Base-by-base conservation (phyloP, 495 filamentous ascomycete species). In the Xylaria venustula region DNA sequence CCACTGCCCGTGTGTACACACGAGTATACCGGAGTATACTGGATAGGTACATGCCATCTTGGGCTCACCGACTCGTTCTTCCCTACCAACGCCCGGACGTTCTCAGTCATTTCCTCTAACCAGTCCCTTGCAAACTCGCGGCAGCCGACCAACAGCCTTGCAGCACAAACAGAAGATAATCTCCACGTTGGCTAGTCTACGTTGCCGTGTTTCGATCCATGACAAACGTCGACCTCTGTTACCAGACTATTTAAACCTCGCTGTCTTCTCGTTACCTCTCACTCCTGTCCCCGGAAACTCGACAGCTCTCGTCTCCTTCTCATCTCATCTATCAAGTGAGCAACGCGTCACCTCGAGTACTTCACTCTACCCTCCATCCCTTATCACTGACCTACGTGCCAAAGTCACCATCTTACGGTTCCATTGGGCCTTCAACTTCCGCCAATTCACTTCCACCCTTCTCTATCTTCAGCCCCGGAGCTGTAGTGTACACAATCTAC, bases 91-190 rank as follows among this genome's bases (percentile, higher is more conserved):
- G 34, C 23, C 46, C 20, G 26, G 11, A 22, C 56, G 17, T 9
- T 34, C 34, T 20, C 15, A 58, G 32, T 41, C 15, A 15, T 26
- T 12, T 64, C 64, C 37, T 25, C 59, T 48, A 32, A 44, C 30
- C 34, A 28, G 37, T 59, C 53, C 36, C 57, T 52, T 58, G 44
- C 44, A 47, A 47, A 47, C 30, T n/a, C 30, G 30, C 11, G 30
- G 30, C 30, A 34, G 11, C n/a, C 30, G 30, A 34, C 30, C 30
- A 28, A 32, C 22, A 0, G n/a, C 25, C 20, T 20, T 30, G 32
- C 15, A 22, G 40, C 36, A 36, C 68, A 71, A 71, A 71, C 69
- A 69, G 63, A 53, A 32, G 55, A 51, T 59, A 60, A 64, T 58
- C 59, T 61, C 58, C 47, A 45, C 17, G 46, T 44, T 37, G 17